Evolutionary conservation across 208 protist genomes (phyloP).

Genomic region (Acanthamoeba lenticulata): DNA sequence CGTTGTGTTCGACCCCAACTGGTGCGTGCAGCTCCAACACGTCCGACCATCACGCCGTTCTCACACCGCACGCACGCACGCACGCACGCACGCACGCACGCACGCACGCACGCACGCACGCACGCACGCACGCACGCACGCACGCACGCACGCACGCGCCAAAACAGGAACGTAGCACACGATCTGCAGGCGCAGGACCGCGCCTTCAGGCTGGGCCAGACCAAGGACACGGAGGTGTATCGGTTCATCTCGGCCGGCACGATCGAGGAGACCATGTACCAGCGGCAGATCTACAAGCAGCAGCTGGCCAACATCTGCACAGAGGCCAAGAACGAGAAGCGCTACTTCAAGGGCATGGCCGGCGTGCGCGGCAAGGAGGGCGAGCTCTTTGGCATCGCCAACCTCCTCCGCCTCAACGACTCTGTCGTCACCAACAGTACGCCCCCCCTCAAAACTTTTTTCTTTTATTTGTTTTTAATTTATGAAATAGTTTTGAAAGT

Average conservation of each 20-base stretch:
- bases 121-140: no score
- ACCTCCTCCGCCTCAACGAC: conserved; percentile 68
- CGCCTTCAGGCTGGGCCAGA: conserved; percentile 91
- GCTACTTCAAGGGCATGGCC: conserved; percentile 76
- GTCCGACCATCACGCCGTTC: not conserved
- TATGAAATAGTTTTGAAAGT: no score
- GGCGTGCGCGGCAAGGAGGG: conserved; percentile 72
- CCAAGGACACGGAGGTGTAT: conserved; percentile 91
- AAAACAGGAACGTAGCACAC: conserved; percentile 65
- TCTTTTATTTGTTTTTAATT: not conserved
- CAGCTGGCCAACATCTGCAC: conserved; percentile 71
- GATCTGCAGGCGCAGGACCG: conserved; percentile 92
- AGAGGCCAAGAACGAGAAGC: conserved; percentile 48
- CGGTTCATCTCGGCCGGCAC: conserved; percentile 92
- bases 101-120: no score
- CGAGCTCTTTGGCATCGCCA: conserved; percentile 76
- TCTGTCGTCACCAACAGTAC: conserved; percentile 57
- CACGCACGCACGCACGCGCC: no score
- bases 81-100: no score
- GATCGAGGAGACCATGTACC: conserved; percentile 92
- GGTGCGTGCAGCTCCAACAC: not conserved
- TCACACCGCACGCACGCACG: not conserved
- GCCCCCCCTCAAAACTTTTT: not conserved
- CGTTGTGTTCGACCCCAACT: conserved; percentile 93
- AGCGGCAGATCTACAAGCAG: conserved; percentile 84